Evolutionary conservation across 805 yeast genomes (phyloP), one percentile per base, ranked within the genome.

Genomic region (Saccharomycopsis amapae): DNA sequence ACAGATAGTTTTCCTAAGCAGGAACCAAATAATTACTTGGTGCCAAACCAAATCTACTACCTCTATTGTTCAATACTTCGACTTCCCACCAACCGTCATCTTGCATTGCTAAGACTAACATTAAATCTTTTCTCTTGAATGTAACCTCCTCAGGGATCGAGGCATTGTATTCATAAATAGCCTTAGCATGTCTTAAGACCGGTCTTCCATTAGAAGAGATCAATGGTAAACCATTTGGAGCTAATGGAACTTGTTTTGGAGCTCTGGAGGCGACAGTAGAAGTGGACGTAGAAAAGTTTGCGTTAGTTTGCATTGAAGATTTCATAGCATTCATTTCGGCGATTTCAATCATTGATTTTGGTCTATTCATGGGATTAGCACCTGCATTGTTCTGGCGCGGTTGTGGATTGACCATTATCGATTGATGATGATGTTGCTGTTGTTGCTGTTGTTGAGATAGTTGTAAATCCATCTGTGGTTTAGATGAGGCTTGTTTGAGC

Each of bases 61-160:
- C 51, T 1, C 56, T 54, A 9, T 67, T 61, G 30, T 67, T 66
- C 28, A 70, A 48, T 18, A 76, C 75, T 54, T 79, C 86, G 26
- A 77, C 78, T 54, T 75, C 79, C 86, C 86, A 80, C 86, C 86
- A 79, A 1, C 84, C 84, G 53, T 79, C 86, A 19, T 78, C 79
- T 57, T 79, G 84, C 68, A 67, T 73, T 38, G 68, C 69, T 15
- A 78, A 55, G 2, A 79, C 73, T 46, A 76, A 62, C 40, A 79
- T 57, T 2, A 71, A 56, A 51, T 80, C 85, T 47, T 75, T 77
- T 55, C 76, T 76, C 37, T 73, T 67, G 64, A 79, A 80, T 5
- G 75, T 62, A 6, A 79, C 67, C 50, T 79, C 86, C 44, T 75
- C 80, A 13, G 79, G 77, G 22, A 79, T 74, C 2, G 71, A 72